A percentile compares a stretch with the other conserved stretches of the same genome.
phyloP scores from a whole-genome alignment of 805 yeast species.

The Cyberlindnera euphorbiae region DNA sequence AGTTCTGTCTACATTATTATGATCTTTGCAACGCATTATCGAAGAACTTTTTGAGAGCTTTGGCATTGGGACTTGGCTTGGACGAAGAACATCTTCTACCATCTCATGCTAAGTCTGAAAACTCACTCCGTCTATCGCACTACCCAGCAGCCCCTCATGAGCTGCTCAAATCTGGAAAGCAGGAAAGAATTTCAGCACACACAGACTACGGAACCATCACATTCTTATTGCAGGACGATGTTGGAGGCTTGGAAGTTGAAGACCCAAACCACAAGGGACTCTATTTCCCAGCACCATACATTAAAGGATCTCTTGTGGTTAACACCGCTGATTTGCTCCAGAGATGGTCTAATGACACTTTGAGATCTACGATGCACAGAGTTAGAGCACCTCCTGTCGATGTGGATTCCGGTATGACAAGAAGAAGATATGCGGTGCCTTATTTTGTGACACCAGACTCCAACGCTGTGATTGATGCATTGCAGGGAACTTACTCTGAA shows the following conservation, averaged over 20 bases:
- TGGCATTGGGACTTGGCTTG: slow-evolving; percentile 17
- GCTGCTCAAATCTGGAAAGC: slow-evolving; percentile 1
- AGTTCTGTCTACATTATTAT: slow-evolving; percentile 14
- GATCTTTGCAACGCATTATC: slow-evolving; percentile 8
- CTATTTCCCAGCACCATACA: slow-evolving; percentile 8
- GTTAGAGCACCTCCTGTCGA: slow-evolving; percentile 12
- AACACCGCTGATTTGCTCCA: slow-evolving; percentile 8
- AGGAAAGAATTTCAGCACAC: slow-evolving; percentile 7
- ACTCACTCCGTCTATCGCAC: slow-evolving; percentile 2
- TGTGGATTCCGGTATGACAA: slow-evolving; percentile 10
- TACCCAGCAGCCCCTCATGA: slow-evolving; percentile 4
- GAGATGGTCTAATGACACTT: slow-evolving; percentile 7
- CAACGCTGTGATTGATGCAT: slow-evolving; percentile 15
- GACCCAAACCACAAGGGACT: slow-evolving; percentile 7
- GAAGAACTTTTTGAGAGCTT: slow-evolving; percentile 19
- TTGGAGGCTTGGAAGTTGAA: slow-evolving; percentile 14
- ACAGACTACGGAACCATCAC: slow-evolving; percentile 9
- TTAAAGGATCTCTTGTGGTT: slow-evolving; percentile 7
- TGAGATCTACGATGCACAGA: slow-evolving; percentile 9
- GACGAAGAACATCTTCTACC: slow-evolving; percentile 15
- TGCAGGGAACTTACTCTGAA: slow-evolving; percentile 19
- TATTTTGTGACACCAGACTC: slow-evolving; percentile 4
- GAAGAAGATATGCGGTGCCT: slow-evolving; percentile 8
- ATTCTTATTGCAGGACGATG: slow-evolving; percentile 5
- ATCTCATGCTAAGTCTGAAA: slow-evolving; percentile 9